A percentile compares a stretch with the other conserved stretches of the same genome.
Conservation (phyloP, 371 early-diverging fungal genomes). For the Actinomortierella wolfii region DNA sequence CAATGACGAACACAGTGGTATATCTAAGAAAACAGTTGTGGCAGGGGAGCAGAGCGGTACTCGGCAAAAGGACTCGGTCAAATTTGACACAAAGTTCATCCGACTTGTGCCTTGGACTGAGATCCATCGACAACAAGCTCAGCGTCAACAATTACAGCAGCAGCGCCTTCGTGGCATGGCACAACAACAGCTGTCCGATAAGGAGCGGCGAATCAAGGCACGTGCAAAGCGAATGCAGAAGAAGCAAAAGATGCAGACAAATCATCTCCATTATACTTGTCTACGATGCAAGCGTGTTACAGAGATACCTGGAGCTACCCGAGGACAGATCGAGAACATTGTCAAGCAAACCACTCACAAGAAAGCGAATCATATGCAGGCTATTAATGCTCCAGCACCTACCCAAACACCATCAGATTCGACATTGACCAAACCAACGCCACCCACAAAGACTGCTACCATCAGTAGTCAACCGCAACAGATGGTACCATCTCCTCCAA, state of each 20-base stretch:
- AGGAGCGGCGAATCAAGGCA: constrained; percentile 11
- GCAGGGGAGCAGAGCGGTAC: not conserved
- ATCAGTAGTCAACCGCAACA: constrained; percentile 4
- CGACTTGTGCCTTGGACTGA: constrained; percentile 22
- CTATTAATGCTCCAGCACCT: not conserved
- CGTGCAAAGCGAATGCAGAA: no score
- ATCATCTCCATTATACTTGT: constrained; percentile 30
- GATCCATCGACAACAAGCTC: constrained; percentile 14
- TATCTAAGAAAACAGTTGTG: not conserved
- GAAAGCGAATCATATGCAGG: constrained; percentile 11
- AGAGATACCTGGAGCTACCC: constrained; percentile 31
- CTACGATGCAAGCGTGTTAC: constrained; percentile 27
- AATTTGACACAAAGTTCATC: constrained; percentile 9
- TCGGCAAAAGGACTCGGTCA: not conserved
- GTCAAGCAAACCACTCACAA: constrained; percentile 16
- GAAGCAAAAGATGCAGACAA: constrained; percentile 10
- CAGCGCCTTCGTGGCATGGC: not conserved
- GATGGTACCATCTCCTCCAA: constrained; percentile 12
- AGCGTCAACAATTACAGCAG: constrained; percentile 8
- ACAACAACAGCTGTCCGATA: constrained; percentile 3
- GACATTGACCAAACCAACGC: constrained; percentile 9
- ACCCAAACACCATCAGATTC: not conserved
- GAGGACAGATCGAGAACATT: constrained; percentile 11
- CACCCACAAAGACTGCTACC: constrained; percentile 14
- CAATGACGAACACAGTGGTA: not conserved